These are phyloP conservation scores for Hirsutella rhossiliensis DNA, from an alignment of 2,329 filamentous ascomycete genomes.

Conservation along the genomic window DNA sequence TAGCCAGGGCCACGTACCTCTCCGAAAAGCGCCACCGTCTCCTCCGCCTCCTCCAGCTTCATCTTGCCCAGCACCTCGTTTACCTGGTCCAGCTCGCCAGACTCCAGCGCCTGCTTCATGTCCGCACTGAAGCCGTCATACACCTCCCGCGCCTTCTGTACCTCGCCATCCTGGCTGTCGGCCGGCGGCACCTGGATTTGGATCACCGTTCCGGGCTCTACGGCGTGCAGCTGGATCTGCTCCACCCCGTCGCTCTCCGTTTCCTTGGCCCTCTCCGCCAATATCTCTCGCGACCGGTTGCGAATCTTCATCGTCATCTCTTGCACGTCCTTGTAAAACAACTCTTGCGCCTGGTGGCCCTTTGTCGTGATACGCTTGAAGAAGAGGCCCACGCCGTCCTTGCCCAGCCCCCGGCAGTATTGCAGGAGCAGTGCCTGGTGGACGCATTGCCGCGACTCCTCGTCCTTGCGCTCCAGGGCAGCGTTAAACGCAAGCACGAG, in stretches of 20 bases:
- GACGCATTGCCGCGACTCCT: conserved; percentile 75
- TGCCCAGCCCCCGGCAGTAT: conserved; percentile 84
- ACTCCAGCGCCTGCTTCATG: conserved; percentile 70
- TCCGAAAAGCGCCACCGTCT: conserved; percentile 67
- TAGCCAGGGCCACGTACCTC: conserved; percentile 31
- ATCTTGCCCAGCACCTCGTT: conserved; percentile 62
- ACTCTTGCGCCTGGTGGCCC: conserved; percentile 77
- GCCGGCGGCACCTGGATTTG: conserved; percentile 70
- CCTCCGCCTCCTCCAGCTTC: conserved; percentile 79
- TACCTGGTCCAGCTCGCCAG: conserved; percentile 63
- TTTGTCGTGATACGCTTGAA: conserved; percentile 91
- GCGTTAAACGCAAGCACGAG: conserved; percentile 86
- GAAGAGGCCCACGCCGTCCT: conserved; percentile 81
- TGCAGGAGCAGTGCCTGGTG: conserved; percentile 88
- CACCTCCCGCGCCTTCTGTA: conserved; percentile 54
- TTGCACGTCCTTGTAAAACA: conserved; percentile 89
- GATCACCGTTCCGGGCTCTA: conserved; percentile 86
- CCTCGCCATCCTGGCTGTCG: conserved; percentile 52
- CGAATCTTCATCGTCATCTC: conserved; percentile 77
- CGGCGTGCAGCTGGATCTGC: conserved; percentile 94
- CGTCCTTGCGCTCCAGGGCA: conserved; percentile 63
- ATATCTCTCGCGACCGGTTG: conserved; percentile 61
- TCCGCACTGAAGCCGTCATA: conserved; percentile 78
- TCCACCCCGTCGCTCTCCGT: conserved; percentile 55
- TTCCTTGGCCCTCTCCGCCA: conserved; percentile 38